Conservation (phyloP, 2,329 filamentous ascomycete genomes). For the Exophiala spinifera region DNA sequence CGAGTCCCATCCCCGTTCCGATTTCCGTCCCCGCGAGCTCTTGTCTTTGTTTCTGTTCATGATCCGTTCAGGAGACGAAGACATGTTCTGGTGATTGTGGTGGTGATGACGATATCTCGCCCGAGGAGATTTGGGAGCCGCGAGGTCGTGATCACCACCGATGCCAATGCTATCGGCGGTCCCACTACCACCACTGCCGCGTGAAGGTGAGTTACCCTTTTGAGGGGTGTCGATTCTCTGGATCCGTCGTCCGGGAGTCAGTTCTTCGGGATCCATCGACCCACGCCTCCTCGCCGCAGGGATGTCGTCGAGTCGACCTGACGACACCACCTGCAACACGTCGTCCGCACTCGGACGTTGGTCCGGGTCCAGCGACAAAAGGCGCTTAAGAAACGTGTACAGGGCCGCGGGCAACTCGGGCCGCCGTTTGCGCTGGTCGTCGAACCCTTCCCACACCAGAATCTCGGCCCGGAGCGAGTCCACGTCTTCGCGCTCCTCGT, state of each 20-base stretch:
- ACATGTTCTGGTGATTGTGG: background rate
- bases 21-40: no score
- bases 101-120: slow-evolving; percentile 1
- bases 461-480: slow-evolving; percentile 84
- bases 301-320: slow-evolving; percentile 44
- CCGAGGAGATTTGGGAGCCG: slow-evolving; percentile 6
- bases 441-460: slow-evolving; percentile 79
- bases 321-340: slow-evolving; percentile 74
- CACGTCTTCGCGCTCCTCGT: slow-evolving; percentile 90
- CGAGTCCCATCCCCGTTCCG: no score
- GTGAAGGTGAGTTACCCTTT: slow-evolving; percentile 18
- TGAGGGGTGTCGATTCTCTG: slow-evolving; percentile 25
- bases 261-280: slow-evolving; percentile 26
- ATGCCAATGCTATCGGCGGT: background rate
- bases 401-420: slow-evolving; percentile 82
- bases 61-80: slow-evolving; percentile 7
- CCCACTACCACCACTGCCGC: background rate
- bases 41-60: background rate
- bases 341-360: slow-evolving; percentile 82
- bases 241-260: slow-evolving; percentile 25
- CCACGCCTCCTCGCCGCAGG: slow-evolving; percentile 17
- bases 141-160: background rate
- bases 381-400: slow-evolving; percentile 76
- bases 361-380: slow-evolving; percentile 73
- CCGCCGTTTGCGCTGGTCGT: slow-evolving; percentile 69